A percentile compares a stretch with the other conserved stretches of the same genome.
phyloP scores from a whole-genome alignment of 768 basidiomycete genomes.

The Glaciozyma antarctica region DNA sequence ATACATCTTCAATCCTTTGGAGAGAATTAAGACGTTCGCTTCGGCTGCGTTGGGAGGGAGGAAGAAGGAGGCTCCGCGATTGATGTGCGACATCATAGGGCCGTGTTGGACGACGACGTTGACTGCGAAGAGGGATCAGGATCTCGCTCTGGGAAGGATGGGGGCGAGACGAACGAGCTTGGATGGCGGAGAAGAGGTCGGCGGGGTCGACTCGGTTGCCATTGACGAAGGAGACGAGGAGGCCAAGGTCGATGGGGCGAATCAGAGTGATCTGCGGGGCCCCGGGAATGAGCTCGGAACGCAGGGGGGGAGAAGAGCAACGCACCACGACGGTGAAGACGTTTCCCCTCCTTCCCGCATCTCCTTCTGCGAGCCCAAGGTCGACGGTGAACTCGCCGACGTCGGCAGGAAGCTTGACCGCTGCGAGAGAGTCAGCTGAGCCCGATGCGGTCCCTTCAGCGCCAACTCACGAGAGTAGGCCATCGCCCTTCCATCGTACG shows the following conservation, averaged over 20 bases:
- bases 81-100: neutral
- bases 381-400: neutral
- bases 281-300: neutral
- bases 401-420: conserved; percentile 9
- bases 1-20: conserved; percentile 15
- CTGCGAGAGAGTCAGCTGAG: neutral
- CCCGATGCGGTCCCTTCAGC: too few relatives aligned
- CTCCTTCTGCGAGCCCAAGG: conserved; percentile 2
- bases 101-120: conserved; percentile 10
- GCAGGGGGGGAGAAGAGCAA: too few relatives aligned
- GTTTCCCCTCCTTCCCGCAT: neutral
- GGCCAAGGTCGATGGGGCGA: conserved; percentile 6
- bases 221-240: conserved; percentile 2
- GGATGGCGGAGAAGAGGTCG: neutral
- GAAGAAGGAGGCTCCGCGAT: conserved; percentile 8
- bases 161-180: neutral
- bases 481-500: conserved; percentile 7
- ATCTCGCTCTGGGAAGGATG: neutral
- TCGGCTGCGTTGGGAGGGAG: neutral
- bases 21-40: neutral
- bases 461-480: conserved; percentile 2
- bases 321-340: neutral
- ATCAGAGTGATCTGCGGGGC: conserved; percentile 1
- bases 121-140: neutral
- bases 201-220: conserved; percentile 1